These are phyloP conservation scores for Flaveria floridana DNA, from an alignment of 140 eudicot species.

Conservation along the genomic window DNA sequence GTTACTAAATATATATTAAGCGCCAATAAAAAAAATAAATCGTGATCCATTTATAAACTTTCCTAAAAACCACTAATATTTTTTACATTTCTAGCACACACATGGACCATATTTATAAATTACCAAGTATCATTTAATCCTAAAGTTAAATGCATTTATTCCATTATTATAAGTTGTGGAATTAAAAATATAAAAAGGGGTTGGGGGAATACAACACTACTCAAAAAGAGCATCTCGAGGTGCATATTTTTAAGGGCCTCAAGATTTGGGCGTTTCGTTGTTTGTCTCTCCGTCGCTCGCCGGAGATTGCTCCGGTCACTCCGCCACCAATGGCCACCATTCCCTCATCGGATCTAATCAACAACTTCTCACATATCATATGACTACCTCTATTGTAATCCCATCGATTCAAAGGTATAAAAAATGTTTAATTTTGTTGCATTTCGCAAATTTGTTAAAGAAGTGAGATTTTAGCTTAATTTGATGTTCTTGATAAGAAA, in stretches of 20 bases:
- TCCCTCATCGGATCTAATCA: constrained; percentile 22
- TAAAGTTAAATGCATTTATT: background rate
- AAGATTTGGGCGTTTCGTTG: constrained; percentile 35
- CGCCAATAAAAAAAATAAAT: too few relatives aligned
- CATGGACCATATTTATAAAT: constrained; percentile 5
- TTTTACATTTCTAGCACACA: background rate
- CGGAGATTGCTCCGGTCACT: constrained; percentile 28
- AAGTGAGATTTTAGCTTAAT: constrained; percentile 8
- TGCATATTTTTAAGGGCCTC: constrained; percentile 31
- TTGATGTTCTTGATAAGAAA: background rate
- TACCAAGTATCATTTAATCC: background rate
- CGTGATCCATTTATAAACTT: too few relatives aligned
- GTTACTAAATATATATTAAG: too few relatives aligned
- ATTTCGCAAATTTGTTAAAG: background rate
- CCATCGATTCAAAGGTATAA: constrained; percentile 18
- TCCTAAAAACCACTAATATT: too few relatives aligned
- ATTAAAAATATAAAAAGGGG: background rate
- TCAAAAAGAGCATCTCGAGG: constrained; percentile 33
- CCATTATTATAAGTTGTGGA: background rate
- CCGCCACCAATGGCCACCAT: constrained; percentile 26
- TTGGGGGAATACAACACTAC: constrained; percentile 9
- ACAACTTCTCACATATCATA: background rate
- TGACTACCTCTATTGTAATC: constrained; percentile 9
- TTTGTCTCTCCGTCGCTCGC: constrained; percentile 19
- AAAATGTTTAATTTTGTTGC: constrained; percentile 14